Conservation (phyloP, 495 filamentous ascomycete species). For the Endocarpon pusillum region DNA sequence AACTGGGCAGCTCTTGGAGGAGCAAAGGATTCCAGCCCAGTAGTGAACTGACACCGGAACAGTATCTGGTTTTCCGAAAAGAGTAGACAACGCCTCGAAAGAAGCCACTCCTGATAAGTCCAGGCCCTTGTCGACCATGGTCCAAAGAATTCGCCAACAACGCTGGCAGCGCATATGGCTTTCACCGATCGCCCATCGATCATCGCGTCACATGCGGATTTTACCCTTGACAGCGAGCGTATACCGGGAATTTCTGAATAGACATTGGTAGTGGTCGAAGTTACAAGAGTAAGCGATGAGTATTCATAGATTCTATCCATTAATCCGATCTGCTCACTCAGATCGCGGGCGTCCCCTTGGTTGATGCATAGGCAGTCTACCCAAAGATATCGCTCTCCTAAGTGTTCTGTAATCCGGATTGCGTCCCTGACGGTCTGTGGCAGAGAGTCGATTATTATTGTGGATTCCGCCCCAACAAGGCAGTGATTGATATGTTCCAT, state of each 20-base stretch:
- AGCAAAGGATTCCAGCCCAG: too few species aligned
- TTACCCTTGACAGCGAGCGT: background rate
- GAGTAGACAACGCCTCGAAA: too few species aligned
- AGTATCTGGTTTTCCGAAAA: too few species aligned
- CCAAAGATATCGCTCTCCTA: slow-evolving; percentile 18
- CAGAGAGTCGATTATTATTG: too few species aligned
- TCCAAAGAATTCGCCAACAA: background rate
- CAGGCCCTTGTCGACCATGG: slow-evolving; percentile 16
- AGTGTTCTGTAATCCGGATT: slow-evolving; percentile 10
- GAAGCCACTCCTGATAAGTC: slow-evolving; percentile 22
- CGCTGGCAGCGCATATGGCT: background rate
- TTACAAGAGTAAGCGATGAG: slow-evolving; percentile 14
- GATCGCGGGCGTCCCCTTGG: slow-evolving; percentile 12
- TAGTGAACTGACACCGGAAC: too few species aligned
- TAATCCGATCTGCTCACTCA: slow-evolving; percentile 13
- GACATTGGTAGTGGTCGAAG: slow-evolving; percentile 11
- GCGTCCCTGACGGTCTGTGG: slow-evolving; percentile 14
- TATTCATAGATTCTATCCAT: background rate
- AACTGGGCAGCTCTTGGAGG: too few species aligned
- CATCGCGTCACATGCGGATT: background rate
- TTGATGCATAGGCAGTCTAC: slow-evolving; percentile 20
- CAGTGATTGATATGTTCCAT: too few species aligned
- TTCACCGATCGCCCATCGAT: background rate
- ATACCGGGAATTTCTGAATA: slow-evolving; percentile 16
- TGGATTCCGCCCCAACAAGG: too few species aligned